phyloP scores from a whole-genome alignment of 345 rosid species.

The Linum trigynum region DNA sequence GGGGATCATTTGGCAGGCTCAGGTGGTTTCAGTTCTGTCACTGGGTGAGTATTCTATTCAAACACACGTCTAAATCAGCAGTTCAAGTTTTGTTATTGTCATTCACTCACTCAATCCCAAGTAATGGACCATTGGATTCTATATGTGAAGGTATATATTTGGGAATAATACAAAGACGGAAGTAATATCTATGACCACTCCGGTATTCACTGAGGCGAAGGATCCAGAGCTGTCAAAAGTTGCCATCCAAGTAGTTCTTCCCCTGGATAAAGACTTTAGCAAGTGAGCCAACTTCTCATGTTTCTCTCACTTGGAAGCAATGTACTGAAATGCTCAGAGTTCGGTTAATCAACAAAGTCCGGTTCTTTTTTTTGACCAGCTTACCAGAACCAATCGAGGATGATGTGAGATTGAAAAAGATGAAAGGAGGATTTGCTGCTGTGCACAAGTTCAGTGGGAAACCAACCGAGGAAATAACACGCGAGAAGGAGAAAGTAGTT shows the following conservation, averaged over 20 bases:
- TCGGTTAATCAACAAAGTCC: conserved; percentile 1
- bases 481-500: conserved; percentile 46
- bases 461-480: conserved; percentile 55
- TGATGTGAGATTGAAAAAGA: conserved; percentile 47
- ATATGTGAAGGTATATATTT: conserved; percentile 51
- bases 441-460: conserved; percentile 76
- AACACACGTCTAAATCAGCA: not conserved
- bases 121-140: conserved; percentile 7
- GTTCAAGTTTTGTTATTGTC: not conserved
- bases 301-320: not conserved
- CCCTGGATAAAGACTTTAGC: conserved; percentile 51
- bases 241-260: conserved; percentile 78
- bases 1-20: conserved; percentile 77
- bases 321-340: not conserved
- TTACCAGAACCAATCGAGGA: conserved; percentile 60
- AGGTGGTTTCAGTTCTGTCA: conserved; percentile 56
- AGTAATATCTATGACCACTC: conserved; percentile 72
- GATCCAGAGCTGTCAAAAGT: conserved; percentile 43
- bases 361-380: conserved; percentile 29
- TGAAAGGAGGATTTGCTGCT: conserved; percentile 70
- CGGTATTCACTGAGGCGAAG: conserved; percentile 60
- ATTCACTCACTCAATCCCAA: not conserved
- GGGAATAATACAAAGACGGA: conserved; percentile 54
- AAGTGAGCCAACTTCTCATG: conserved; percentile 27
- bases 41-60: conserved; percentile 41